A percentile compares a stretch with the other conserved stretches of the same genome.
Conservation (phyloP, 768 basidiomycete genomes). For the Hypholoma fasciculare region DNA sequence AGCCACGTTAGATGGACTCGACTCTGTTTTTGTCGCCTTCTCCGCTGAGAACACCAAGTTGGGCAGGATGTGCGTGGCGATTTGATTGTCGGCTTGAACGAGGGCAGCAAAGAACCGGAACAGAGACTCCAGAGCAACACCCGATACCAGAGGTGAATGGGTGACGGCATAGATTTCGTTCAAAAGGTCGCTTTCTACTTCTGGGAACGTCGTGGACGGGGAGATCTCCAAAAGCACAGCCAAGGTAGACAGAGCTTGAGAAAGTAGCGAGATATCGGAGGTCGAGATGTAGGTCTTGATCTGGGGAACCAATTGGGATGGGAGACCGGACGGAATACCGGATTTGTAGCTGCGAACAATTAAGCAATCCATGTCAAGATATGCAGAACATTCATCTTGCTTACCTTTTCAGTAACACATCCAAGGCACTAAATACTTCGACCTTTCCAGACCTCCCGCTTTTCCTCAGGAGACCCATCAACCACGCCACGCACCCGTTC, state of each 20-base stretch:
- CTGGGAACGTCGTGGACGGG: constrained; percentile 69
- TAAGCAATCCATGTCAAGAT: background rate
- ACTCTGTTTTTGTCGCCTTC: constrained; percentile 60
- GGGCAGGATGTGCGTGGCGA: constrained; percentile 80
- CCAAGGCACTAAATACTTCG: constrained; percentile 78
- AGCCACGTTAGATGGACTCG: constrained; percentile 71
- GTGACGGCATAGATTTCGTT: constrained; percentile 67
- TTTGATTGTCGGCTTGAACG: constrained; percentile 80
- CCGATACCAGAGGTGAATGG: constrained; percentile 77
- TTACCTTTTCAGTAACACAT: constrained; percentile 69
- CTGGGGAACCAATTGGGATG: constrained; percentile 65
- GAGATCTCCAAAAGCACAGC: constrained; percentile 69
- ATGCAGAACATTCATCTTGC: constrained; percentile 4
- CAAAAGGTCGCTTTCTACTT: constrained; percentile 72
- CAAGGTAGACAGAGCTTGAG: constrained; percentile 66
- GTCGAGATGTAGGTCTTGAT: constrained; percentile 75
- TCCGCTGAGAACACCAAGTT: constrained; percentile 67
- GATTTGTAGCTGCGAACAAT: constrained; percentile 32
- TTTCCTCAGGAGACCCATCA: constrained; percentile 72
- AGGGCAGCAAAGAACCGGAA: constrained; percentile 81
- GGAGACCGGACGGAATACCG: constrained; percentile 56
- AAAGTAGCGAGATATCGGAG: constrained; percentile 75
- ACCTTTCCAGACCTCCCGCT: constrained; percentile 77
- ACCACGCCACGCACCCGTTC: constrained; percentile 75
- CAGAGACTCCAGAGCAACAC: constrained; percentile 77